Conservation (phyloP, 2,329 filamentous ascomycete species). For the Epichloe gansuensis region DNA sequence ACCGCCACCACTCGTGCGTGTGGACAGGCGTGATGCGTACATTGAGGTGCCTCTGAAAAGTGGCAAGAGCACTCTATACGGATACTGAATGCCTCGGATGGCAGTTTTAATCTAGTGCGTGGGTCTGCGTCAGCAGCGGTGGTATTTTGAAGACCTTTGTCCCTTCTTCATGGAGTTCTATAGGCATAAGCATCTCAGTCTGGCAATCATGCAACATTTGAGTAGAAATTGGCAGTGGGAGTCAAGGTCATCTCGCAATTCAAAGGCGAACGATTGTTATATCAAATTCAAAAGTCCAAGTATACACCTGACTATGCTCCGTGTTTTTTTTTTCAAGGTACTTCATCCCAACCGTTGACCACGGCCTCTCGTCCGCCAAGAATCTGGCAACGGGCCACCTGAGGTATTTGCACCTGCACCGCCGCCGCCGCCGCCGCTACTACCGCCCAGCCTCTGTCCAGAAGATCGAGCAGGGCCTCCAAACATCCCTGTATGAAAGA, state of each 20-base stretch:
- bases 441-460: constrained; percentile 19
- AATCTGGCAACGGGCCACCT: constrained; percentile 43
- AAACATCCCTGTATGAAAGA: constrained; percentile 10
- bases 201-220: background rate
- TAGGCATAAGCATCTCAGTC: background rate
- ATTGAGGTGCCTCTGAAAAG: constrained; percentile 21
- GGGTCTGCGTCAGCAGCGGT: background rate
- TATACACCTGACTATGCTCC: no score
- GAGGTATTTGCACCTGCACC: constrained; percentile 27
- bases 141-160: background rate
- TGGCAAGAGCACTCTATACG: constrained; percentile 25
- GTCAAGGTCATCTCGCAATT: background rate
- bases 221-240: background rate
- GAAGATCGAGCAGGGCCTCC: constrained; percentile 43
- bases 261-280: background rate
- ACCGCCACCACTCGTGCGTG: background rate
- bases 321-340: no score
- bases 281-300: background rate
- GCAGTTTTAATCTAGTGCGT: background rate
- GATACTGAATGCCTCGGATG: constrained; percentile 3
- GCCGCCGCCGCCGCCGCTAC: background rate
- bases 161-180: background rate
- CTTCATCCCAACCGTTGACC: constrained; percentile 43
- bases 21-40: constrained; percentile 5
- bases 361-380: constrained; percentile 51